Evolutionary conservation across 1,139 yeast species (phyloP).

Genomic region (Oligophagozyma castellii): DNA sequence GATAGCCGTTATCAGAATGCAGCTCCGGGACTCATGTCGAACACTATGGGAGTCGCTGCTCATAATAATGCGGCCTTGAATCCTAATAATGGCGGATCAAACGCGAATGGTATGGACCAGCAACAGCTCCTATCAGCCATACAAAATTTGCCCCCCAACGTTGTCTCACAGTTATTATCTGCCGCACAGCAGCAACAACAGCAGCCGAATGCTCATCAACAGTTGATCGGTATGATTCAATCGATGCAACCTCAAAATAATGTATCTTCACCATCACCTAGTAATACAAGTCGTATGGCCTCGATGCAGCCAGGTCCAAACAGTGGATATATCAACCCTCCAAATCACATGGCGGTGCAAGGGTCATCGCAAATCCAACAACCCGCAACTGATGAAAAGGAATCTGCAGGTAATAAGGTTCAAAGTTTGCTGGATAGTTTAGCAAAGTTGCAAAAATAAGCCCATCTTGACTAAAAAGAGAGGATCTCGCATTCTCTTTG

Average conservation of each 20-base stretch:
- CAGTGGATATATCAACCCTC: conserved; percentile 1
- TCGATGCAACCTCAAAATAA: conserved; percentile 14
- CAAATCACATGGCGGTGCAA: conserved; percentile 3
- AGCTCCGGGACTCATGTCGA: conserved; percentile 24
- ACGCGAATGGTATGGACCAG: conserved; percentile 20
- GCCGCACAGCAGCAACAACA: conserved; percentile 29
- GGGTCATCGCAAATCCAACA: conserved; percentile 7
- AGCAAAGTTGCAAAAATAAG: conserved; percentile 24
- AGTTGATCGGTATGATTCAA: conserved; percentile 19
- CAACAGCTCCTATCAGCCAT: conserved; percentile 27
- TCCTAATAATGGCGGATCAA: background rate
- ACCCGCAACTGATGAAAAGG: conserved; percentile 9
- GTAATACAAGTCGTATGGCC: no score
- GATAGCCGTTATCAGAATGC: conserved; percentile 18
- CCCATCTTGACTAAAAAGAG: no score
- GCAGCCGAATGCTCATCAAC: conserved; percentile 19
- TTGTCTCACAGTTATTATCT: conserved; percentile 36
- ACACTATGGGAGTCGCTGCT: conserved; percentile 7
- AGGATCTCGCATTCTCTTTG: no score
- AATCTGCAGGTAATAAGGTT: conserved; percentile 21
- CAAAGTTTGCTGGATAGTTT: conserved; percentile 27
- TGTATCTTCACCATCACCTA: conserved; percentile 5
- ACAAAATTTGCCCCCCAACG: conserved; percentile 38
- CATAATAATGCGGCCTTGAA: conserved; percentile 21
- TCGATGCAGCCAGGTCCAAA: conserved; percentile 8